phyloP scores from a whole-genome alignment of 306 rosid species.

The Pterocarpus santalinus region DNA sequence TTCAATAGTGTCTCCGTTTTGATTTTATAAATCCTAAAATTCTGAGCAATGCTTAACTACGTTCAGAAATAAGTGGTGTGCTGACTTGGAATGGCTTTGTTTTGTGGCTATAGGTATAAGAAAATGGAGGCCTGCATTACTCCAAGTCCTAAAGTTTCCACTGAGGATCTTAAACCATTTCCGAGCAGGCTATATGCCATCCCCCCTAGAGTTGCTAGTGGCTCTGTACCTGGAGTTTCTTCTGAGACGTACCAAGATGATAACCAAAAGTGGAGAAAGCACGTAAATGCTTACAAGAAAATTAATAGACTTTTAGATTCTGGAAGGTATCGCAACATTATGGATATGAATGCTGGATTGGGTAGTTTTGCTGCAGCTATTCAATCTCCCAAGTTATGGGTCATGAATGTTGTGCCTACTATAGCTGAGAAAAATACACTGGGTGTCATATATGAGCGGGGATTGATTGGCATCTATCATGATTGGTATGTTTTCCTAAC shows the following conservation, averaged over 20 bases:
- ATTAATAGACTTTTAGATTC: conserved; percentile 65
- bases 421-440: conserved; percentile 76
- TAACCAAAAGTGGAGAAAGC: conserved; percentile 74
- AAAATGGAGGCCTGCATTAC: conserved; percentile 74
- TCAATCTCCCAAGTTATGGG: conserved; percentile 77
- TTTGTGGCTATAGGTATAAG: conserved; percentile 64
- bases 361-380: conserved; percentile 84
- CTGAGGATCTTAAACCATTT: conserved; percentile 63
- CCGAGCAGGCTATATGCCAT: conserved; percentile 69
- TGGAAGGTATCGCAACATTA: conserved; percentile 77
- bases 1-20: neutral
- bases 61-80: neutral
- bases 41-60: neutral
- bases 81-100: conserved; percentile 39
- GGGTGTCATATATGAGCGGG: conserved; percentile 77
- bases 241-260: conserved; percentile 63
- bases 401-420: conserved; percentile 90
- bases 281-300: conserved; percentile 68
- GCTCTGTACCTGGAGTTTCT: conserved; percentile 70
- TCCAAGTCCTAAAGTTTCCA: conserved; percentile 61
- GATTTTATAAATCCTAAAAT: conserved; percentile 17
- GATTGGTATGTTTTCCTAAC: conserved; percentile 70
- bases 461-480: conserved; percentile 85
- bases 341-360: conserved; percentile 78
- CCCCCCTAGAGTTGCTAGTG: conserved; percentile 74